phyloP scores from a whole-genome alignment of 2,329 filamentous ascomycete species.

The Cryphonectria nitschkei region DNA sequence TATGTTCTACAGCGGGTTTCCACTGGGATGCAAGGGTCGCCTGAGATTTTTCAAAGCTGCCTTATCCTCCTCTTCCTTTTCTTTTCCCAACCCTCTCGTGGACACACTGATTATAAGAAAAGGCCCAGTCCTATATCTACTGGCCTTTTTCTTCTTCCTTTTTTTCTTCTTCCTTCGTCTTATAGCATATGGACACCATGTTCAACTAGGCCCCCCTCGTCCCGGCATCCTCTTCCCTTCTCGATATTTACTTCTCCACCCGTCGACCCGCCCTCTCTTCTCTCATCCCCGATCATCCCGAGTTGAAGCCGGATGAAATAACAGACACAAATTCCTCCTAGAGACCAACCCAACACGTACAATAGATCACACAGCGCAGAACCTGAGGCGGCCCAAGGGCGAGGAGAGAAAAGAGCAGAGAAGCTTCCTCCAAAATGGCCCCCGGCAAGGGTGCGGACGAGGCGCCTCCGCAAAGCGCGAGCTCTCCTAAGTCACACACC shows the following conservation, averaged over 20 bases:
- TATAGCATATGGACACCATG: neutral
- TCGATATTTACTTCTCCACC: neutral
- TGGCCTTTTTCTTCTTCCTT: neutral
- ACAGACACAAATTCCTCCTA: neutral
- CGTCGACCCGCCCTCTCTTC: neutral
- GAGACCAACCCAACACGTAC: neutral
- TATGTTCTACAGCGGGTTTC: neutral
- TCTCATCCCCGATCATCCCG: neutral
- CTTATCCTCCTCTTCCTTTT: neutral
- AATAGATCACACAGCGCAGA: neutral
- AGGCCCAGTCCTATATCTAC: neutral
- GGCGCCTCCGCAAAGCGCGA: conserved; percentile 34
- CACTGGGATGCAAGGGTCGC: neutral
- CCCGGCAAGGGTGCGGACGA: conserved; percentile 7
- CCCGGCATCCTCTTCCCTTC: neutral
- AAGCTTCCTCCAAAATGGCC: neutral
- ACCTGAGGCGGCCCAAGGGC: neutral
- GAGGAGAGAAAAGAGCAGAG: neutral
- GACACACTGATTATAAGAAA: neutral
- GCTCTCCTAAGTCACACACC: conserved; percentile 43
- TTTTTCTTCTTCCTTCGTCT: neutral
- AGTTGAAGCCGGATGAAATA: neutral
- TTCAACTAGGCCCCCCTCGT: neutral
- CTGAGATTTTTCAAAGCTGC: conserved; percentile 5
- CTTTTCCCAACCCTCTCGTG: no score